Conservation (phyloP, 1,139 yeast species). For the Geotrichum restrictum region DNA sequence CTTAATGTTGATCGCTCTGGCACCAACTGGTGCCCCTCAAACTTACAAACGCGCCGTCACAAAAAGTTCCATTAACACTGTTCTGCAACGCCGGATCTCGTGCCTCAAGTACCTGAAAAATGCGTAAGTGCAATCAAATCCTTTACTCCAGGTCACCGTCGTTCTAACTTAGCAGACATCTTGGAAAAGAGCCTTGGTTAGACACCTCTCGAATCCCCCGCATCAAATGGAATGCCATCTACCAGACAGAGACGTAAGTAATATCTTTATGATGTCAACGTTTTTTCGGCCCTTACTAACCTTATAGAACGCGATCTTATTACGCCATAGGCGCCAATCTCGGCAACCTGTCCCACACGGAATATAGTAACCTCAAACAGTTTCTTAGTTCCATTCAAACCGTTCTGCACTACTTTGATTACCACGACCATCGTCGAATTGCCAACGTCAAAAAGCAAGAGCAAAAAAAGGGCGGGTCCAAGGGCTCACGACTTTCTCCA, state of each 20-base stretch:
- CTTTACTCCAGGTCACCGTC: no score
- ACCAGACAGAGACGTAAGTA: constrained; percentile 9
- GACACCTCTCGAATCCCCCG: constrained; percentile 11
- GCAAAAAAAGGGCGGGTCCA: neutral
- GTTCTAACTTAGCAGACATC: constrained; percentile 10
- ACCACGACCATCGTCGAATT: constrained; percentile 13
- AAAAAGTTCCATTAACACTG: constrained; percentile 4
- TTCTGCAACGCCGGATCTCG: constrained; percentile 11
- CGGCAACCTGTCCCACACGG: constrained; percentile 6
- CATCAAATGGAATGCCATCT: constrained; percentile 10
- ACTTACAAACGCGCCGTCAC: constrained; percentile 15
- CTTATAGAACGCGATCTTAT: constrained; percentile 11
- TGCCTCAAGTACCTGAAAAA: constrained; percentile 16
- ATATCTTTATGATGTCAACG: neutral
- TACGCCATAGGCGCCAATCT: constrained; percentile 17
- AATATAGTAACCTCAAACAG: constrained; percentile 4
- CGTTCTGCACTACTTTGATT: constrained; percentile 18
- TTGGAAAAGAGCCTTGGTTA: constrained; percentile 18
- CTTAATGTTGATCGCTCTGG: constrained; percentile 17
- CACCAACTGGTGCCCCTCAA: constrained; percentile 12
- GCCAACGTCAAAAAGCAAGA: neutral
- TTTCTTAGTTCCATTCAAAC: constrained; percentile 9
- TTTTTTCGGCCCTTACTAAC: neutral
- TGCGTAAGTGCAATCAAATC: constrained; percentile 4
- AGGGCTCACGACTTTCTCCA: constrained; percentile 1